Evolutionary conservation across 495 filamentous ascomycete genomes (phyloP), one percentile per base, ranked within the genome.

Genomic region (Aspergillus conjunctus): DNA sequence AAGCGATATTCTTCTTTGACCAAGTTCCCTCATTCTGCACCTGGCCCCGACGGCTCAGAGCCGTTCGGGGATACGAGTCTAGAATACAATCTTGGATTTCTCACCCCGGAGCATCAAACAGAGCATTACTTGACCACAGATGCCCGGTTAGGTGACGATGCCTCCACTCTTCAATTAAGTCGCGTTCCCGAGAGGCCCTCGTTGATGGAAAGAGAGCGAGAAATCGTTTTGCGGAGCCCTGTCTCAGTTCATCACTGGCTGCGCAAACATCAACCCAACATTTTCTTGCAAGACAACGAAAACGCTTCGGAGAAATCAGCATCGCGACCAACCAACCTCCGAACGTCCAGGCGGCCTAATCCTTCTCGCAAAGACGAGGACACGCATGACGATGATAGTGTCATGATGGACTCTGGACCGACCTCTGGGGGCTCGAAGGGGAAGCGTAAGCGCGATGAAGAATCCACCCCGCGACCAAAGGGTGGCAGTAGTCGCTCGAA

Each of bases 161-260:
- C 77, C 15, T 75, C 74, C 18, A 69, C 63, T 17, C 45, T 66
- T 37, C 74, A 77, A 46, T 66, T 74, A 15, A 66, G 57, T 45
- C 74, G 69, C 41, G 71, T 68, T 53, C 74, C 71, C 53, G 81
- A 69, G 21, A 76, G 73, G 37, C 68, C 73, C 37, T 71, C 75
- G 15, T 66, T 76, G 46, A 68, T 76, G 12, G 82, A 85, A 46
- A 76, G 81, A 7, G 82, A 82, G 59, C 70, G 75, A 15, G 89
- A 92, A 54, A 80, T 85, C 41, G 79, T 83, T 17, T 73, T 91
- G 5, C 84, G 85, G 31, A 97, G 96, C 66, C 91, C 90, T 0
- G 87, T 90, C 39, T 91, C 88, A 26, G 91, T 95, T 2, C 91
- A 92, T 77, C 94, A 93, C 71, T 97, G 93, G 93, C 77, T 97